Evolutionary conservation across 768 basidiomycete species (phyloP).

Genomic region (Collybia mongolica): DNA sequence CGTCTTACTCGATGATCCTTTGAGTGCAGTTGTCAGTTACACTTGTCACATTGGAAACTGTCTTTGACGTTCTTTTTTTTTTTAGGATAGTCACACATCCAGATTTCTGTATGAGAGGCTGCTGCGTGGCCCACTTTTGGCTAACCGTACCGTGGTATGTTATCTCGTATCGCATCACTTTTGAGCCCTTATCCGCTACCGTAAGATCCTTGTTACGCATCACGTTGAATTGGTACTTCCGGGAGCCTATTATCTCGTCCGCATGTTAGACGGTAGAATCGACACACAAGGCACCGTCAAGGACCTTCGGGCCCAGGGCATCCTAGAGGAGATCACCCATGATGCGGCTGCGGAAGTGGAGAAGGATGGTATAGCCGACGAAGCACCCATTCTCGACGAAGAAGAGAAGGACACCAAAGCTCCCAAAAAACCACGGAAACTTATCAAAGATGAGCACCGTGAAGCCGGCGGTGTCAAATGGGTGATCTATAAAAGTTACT

Average conservation of each 20-base stretch:
- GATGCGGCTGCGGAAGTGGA: slow-evolving; percentile 49
- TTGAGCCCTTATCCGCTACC: background rate
- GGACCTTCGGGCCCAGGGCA: slow-evolving; percentile 59
- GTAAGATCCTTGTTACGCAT: slow-evolving; percentile 69
- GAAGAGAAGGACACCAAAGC: slow-evolving; percentile 25
- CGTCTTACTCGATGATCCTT: slow-evolving; percentile 77
- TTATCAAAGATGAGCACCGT: slow-evolving; percentile 80
- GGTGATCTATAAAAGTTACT: slow-evolving; percentile 64
- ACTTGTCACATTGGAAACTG: background rate
- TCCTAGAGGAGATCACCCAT: slow-evolving; percentile 57
- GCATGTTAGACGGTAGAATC: slow-evolving; percentile 77
- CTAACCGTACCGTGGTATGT: slow-evolving; percentile 63
- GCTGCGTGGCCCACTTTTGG: slow-evolving; percentile 63
- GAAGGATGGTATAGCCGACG: slow-evolving; percentile 42
- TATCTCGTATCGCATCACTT: background rate
- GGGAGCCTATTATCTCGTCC: slow-evolving; percentile 64
- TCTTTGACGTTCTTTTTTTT: background rate
- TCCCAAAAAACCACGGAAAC: slow-evolving; percentile 65
- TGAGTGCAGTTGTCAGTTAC: slow-evolving; percentile 73
- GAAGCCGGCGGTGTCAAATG: slow-evolving; percentile 84
- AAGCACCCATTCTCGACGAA: slow-evolving; percentile 22
- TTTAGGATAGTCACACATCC: slow-evolving; percentile 67
- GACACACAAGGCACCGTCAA: slow-evolving; percentile 67
- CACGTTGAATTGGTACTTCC: slow-evolving; percentile 83
- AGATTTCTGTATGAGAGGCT: slow-evolving; percentile 63